Conservation (phyloP, 345 rosid genomes). For the Diplotaxis tenuifolia region DNA sequence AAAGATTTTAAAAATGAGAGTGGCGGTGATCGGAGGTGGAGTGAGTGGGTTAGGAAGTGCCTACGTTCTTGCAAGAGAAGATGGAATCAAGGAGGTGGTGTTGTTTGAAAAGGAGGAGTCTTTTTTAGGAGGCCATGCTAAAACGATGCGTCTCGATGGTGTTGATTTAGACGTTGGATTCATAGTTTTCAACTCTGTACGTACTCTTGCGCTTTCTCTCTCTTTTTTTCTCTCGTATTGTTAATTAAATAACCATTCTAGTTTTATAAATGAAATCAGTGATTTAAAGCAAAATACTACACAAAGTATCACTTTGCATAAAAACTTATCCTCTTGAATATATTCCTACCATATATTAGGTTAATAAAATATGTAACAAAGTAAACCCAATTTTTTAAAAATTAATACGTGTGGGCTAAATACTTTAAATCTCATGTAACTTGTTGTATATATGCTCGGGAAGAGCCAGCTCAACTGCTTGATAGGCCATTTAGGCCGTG, state of each 20-base stretch:
- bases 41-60: conserved; percentile 65
- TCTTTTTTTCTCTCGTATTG: not conserved
- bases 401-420: no score
- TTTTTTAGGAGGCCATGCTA: conserved; percentile 68
- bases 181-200: conserved; percentile 68
- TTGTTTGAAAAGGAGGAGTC: conserved; percentile 58
- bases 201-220: not conserved
- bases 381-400: no score
- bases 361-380: no score
- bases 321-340: not conserved
- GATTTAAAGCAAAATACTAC: not conserved
- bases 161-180: conserved; percentile 70
- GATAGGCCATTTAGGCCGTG: no score
- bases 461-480: no score
- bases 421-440: no score
- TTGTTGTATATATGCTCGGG: no score
- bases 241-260: not conserved
- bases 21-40: conserved; percentile 69
- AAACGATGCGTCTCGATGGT: conserved; percentile 50
- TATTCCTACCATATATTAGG: not conserved
- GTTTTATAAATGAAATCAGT: not conserved
- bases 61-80: conserved; percentile 43
- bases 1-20: conserved; percentile 40
- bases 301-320: not conserved
- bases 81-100: conserved; percentile 47